These are phyloP conservation scores for Flaveria floridana DNA, from an alignment of 140 eudicot genomes.

Conservation along the genomic window DNA sequence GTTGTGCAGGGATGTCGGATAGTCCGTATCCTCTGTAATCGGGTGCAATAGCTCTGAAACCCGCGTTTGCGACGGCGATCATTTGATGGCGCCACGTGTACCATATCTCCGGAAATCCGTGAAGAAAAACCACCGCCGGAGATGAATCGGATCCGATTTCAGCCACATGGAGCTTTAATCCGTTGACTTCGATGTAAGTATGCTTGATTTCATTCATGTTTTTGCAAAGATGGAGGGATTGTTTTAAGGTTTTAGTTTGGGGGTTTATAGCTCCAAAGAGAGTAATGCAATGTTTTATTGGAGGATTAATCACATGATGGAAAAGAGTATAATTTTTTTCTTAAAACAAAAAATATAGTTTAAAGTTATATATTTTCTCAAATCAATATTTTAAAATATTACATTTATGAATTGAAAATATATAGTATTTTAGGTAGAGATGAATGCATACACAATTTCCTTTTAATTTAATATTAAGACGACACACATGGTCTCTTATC, in stretches of 20 bases:
- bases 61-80: conserved; percentile 62
- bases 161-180: conserved; percentile 29
- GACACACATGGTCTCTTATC: too few species aligned
- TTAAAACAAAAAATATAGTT: too few species aligned
- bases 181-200: conserved; percentile 16
- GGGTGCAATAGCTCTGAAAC: conserved; percentile 73
- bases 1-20: conserved; percentile 51
- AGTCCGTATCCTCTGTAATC: conserved; percentile 75
- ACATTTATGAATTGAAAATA: too few species aligned
- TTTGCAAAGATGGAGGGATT: background rate
- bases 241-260: background rate
- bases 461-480: too few species aligned
- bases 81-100: conserved; percentile 93
- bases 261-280: background rate
- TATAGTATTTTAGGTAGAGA: too few species aligned
- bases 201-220: conserved; percentile 45
- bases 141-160: conserved; percentile 26
- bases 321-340: too few species aligned
- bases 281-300: background rate
- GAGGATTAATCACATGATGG: too few species aligned
- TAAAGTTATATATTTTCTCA: too few species aligned
- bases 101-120: conserved; percentile 81
- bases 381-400: too few species aligned
- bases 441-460: too few species aligned
- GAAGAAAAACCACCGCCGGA: conserved; percentile 47